phyloP scores from a whole-genome alignment of 73 alveolate genomes.

The Breviolum minutum region DNA sequence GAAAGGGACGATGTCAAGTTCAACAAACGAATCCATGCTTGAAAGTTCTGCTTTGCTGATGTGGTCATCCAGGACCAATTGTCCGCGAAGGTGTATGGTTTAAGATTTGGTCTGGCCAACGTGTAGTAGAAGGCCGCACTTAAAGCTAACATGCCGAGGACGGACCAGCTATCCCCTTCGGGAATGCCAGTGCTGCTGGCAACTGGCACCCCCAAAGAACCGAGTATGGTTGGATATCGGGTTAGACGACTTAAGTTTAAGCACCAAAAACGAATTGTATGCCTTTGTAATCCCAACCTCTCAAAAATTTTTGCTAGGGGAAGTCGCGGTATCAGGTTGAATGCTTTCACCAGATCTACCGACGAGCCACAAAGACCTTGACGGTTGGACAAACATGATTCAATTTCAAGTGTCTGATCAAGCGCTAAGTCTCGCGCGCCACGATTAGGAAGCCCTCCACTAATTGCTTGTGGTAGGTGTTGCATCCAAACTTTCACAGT shows the following conservation, averaged over 20 bases:
- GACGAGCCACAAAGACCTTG: not conserved
- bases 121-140: not conserved
- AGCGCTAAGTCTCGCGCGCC: not conserved
- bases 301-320: too few relatives aligned
- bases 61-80: not conserved
- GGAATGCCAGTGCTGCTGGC: not conserved
- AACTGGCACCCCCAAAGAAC: not conserved
- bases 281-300: not conserved
- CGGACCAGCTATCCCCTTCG: not conserved
- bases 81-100: not conserved
- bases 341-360: not conserved
- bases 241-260: not conserved
- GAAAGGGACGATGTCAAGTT: too few relatives aligned
- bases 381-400: not conserved
- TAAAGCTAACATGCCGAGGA: not conserved
- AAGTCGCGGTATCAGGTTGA: not conserved
- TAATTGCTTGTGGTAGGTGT: not conserved
- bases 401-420: not conserved
- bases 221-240: not conserved
- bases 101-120: not conserved
- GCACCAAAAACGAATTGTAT: not conserved
- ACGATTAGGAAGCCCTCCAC: not conserved
- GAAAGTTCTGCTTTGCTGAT: not conserved
- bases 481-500: not conserved
- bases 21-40: not conserved